Evolutionary conservation across 1,284 basidiomycete species (phyloP), one percentile per base, ranked within the genome.

Genomic region (Psilocybe mexicana): DNA sequence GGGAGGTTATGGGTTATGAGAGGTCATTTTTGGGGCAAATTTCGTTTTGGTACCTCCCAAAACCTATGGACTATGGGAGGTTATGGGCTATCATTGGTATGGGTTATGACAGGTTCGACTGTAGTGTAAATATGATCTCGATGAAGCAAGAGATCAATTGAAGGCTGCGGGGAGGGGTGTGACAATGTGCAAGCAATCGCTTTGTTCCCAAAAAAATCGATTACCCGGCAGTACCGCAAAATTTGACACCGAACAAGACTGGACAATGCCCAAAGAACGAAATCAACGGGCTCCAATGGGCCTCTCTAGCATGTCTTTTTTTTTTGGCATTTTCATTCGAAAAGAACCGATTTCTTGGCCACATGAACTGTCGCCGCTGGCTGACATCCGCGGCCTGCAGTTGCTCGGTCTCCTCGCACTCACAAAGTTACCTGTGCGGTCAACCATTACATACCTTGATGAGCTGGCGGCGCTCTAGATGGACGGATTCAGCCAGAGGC

Each of bases 1-100:
- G 7, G 35, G 35, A 36, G 35, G 35, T 36, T 36, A 36, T 53
- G 51, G 35, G 40, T 55, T 56, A 57, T 57, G 43, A 43, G 43
- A 58, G 54, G 46, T 38, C 43, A 44, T 58, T 54, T 58, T 36
- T 49, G 23, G 18, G 26, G 48, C 43, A 55, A 36, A n/a, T 57
- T 26, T 43, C 49, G 44, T 52, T 26, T 47, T 23, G 54, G 45
- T 46, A 24, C 43, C 14, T n/a, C 25, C 24, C n/a, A 25, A 46
- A 45, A 26, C 6, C 24, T 54, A 54, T 54, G 52, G 43, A 42
- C 2, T 52, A 43, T 44, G 12, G 35, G 51, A 38, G 51, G 14
- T 28, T 52, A 52, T 52, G 42, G 52, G 30, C 36, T 46, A 46
- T 47, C 12, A 46, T 14, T 45, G 43, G 33, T 35, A 54, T 54